Percentiles rank a stretch among this genome's conserved stretches.
phyloP scores from a whole-genome alignment of 2,329 filamentous ascomycete species.

The Fusarium algeriense region DNA sequence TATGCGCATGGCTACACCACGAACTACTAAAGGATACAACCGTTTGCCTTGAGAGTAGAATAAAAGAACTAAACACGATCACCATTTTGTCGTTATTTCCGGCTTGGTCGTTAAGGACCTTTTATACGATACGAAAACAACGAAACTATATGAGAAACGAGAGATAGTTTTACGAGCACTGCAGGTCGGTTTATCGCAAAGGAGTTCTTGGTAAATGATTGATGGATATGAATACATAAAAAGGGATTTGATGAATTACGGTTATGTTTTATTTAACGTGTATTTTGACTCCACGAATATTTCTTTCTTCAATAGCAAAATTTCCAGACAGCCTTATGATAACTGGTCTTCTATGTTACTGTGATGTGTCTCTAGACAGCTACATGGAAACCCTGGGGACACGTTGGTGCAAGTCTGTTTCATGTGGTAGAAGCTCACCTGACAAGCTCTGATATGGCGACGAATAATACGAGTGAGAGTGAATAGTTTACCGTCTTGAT shows the following conservation, averaged over 20 bases:
- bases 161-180: neutral
- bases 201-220: neutral
- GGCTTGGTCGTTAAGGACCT: too few species aligned
- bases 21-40: constrained; percentile 54
- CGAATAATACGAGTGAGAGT: neutral
- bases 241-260: neutral
- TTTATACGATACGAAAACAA: neutral
- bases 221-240: neutral
- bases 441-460: neutral
- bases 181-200: constrained; percentile 1
- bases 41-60: constrained; percentile 23
- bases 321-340: too few species aligned
- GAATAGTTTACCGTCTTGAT: neutral
- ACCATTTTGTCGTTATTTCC: neutral
- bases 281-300: neutral
- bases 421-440: neutral
- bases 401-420: neutral
- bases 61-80: neutral
- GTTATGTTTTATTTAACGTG: neutral
- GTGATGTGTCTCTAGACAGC: neutral
- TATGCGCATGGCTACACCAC: constrained; percentile 57
- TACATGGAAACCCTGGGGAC: neutral
- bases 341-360: too few species aligned
- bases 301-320: neutral
- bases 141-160: neutral